Evolutionary conservation across 140 eudicot genomes (phyloP).

Genomic region (Anethum foeniculum): DNA sequence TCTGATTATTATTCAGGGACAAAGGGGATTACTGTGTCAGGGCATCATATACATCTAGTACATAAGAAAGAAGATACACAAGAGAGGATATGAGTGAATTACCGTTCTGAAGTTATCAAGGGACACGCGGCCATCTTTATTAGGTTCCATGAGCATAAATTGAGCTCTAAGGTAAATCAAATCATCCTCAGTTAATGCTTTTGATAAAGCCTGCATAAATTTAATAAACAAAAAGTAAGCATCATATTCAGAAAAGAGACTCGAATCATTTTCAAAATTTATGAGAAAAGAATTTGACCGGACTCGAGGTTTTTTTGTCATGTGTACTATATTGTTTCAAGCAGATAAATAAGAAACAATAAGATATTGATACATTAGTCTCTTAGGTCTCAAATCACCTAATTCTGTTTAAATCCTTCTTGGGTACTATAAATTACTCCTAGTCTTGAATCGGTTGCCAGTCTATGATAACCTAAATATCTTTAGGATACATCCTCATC

Average conservation of each 20-base stretch:
- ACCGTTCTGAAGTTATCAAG: constrained; percentile 89
- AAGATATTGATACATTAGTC: not conserved
- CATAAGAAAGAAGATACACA: constrained; percentile 1
- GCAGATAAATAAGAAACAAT: not conserved
- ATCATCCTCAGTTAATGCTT: constrained; percentile 86
- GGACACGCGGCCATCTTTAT: constrained; percentile 71
- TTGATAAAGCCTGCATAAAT: constrained; percentile 64
- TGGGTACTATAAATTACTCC: not conserved
- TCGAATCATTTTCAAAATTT: not conserved
- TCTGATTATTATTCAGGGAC: not conserved
- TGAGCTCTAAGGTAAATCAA: constrained; percentile 75
- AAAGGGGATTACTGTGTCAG: not conserved
- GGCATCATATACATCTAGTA: not conserved
- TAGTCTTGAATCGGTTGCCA: not conserved
- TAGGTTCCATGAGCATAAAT: constrained; percentile 84
- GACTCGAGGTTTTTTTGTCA: not conserved
- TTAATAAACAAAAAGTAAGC: not conserved
- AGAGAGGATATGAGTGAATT: not conserved
- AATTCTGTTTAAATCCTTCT: not conserved
- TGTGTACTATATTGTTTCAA: too few relatives aligned
- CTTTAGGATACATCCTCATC: not conserved
- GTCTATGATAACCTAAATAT: not conserved
- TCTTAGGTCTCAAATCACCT: not conserved
- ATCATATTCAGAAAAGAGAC: not conserved
- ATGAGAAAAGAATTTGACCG: not conserved